These are phyloP conservation scores for Penicillium expansum DNA, from an alignment of 2,329 filamentous ascomycete species.

Conservation along the genomic window DNA sequence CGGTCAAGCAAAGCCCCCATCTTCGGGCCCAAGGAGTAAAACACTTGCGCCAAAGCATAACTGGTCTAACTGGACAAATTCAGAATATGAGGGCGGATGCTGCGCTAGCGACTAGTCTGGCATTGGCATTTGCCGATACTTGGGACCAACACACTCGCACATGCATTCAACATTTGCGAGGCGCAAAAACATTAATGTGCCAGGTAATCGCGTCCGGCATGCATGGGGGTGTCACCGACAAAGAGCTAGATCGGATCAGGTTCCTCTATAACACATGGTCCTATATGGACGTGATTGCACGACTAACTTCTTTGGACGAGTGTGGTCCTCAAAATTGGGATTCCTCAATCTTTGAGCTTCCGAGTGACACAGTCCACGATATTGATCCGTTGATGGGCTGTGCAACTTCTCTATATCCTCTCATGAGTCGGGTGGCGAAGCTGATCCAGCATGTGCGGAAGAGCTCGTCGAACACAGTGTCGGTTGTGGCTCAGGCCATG, in stretches of 20 bases:
- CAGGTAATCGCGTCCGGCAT: constrained; percentile 52
- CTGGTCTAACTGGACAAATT: constrained; percentile 58
- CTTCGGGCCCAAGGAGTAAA: constrained; percentile 64
- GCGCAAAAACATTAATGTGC: constrained; percentile 62
- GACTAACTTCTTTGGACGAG: constrained; percentile 61
- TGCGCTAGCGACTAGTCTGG: constrained; percentile 67
- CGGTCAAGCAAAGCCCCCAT: constrained; percentile 55
- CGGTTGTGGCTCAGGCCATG: constrained; percentile 61
- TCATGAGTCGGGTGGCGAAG: constrained; percentile 64
- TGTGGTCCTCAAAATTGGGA: constrained; percentile 52
- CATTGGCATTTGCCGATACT: constrained; percentile 66
- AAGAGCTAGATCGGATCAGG: constrained; percentile 55
- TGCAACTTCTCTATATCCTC: constrained; percentile 64
- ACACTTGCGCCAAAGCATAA: constrained; percentile 65
- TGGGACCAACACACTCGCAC: constrained; percentile 69
- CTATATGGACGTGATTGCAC: constrained; percentile 70
- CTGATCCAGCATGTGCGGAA: constrained; percentile 63
- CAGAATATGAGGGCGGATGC: constrained; percentile 62
- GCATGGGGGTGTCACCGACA: constrained; percentile 38
- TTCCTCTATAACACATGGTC: constrained; percentile 71
- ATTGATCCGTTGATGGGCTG: constrained; percentile 72
- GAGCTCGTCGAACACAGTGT: constrained; percentile 55
- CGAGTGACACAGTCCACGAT: constrained; percentile 49
- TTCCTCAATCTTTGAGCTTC: constrained; percentile 40
- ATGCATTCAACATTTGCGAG: constrained; percentile 67